phyloP scores from a whole-genome alignment of 75 land plant genomes.

The Pinus albicaulis region DNA sequence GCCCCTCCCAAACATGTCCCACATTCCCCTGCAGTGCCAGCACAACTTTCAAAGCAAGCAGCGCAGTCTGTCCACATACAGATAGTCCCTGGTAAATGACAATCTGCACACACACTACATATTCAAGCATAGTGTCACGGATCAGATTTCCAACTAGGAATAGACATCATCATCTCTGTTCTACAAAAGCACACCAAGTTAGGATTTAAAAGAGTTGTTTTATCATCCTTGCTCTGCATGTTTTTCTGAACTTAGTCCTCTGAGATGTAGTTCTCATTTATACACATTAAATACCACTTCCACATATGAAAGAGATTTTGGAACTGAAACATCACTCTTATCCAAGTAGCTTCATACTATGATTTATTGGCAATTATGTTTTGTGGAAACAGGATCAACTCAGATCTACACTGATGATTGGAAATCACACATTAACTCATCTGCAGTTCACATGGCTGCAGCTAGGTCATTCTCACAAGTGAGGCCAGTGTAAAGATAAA shows the following conservation, averaged over 20 bases:
- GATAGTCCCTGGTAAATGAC: constrained; percentile 93
- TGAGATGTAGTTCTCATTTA: background rate
- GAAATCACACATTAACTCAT: too few species aligned
- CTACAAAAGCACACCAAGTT: background rate
- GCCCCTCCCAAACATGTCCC: constrained; percentile 87
- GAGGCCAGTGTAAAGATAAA: too few species aligned
- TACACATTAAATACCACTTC: background rate
- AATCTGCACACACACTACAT: constrained; percentile 87
- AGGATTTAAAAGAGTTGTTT: background rate
- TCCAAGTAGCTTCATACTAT: background rate
- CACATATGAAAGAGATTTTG: background rate
- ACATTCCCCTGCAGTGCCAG: constrained; percentile 83
- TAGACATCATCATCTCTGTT: background rate
- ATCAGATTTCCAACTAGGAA: background rate
- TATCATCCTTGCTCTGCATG: background rate
- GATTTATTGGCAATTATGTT: too few species aligned
- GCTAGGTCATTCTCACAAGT: too few species aligned
- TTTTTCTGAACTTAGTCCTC: constrained; percentile 1
- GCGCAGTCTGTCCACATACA: constrained; percentile 99
- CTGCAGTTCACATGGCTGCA: too few species aligned
- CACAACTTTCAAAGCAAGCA: constrained; percentile 92
- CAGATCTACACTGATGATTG: too few species aligned
- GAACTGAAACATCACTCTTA: background rate
- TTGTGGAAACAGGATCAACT: too few species aligned
- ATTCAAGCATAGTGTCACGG: background rate